These are phyloP conservation scores for Fusarium tjaetaba DNA, from an alignment of 2,329 filamentous ascomycete genomes.

Conservation along the genomic window DNA sequence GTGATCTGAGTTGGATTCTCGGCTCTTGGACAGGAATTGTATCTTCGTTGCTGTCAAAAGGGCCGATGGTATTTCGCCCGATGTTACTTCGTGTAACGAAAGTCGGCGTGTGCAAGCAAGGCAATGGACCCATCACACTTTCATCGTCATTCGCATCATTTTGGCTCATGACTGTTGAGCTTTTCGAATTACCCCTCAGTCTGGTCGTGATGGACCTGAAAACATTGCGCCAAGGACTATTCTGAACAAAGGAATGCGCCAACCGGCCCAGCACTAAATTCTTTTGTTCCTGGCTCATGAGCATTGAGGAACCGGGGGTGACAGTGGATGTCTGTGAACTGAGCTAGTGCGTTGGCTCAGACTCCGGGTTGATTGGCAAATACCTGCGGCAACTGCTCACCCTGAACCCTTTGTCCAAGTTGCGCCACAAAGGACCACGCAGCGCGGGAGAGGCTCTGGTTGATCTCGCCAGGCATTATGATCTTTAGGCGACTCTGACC, in stretches of 20 bases:
- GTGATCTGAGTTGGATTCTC: neutral
- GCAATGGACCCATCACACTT: neutral
- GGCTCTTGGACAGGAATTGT: neutral
- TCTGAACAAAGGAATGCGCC: neutral
- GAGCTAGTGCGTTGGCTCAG: slow-evolving; percentile 9
- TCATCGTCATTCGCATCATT: neutral
- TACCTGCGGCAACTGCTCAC: slow-evolving; percentile 40
- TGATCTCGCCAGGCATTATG: slow-evolving; percentile 45
- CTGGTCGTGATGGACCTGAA: neutral
- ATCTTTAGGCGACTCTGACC: slow-evolving; percentile 64
- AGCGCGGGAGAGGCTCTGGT: slow-evolving; percentile 46
- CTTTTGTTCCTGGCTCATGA: neutral
- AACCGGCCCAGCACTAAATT: neutral
- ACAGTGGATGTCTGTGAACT: neutral
- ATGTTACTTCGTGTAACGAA: neutral
- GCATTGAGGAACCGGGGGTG: neutral
- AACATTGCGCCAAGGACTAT: neutral
- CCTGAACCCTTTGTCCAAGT: slow-evolving; percentile 48
- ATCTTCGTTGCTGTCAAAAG: neutral
- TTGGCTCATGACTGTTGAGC: neutral
- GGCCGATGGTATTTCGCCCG: neutral
- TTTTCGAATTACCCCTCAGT: neutral
- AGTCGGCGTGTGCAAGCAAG: neutral
- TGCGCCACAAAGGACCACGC: slow-evolving; percentile 53
- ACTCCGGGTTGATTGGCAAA: slow-evolving; percentile 34